These are phyloP conservation scores for Trichoderma cornu-damae DNA, from an alignment of 2,329 filamentous ascomycete species.

Conservation along the genomic window DNA sequence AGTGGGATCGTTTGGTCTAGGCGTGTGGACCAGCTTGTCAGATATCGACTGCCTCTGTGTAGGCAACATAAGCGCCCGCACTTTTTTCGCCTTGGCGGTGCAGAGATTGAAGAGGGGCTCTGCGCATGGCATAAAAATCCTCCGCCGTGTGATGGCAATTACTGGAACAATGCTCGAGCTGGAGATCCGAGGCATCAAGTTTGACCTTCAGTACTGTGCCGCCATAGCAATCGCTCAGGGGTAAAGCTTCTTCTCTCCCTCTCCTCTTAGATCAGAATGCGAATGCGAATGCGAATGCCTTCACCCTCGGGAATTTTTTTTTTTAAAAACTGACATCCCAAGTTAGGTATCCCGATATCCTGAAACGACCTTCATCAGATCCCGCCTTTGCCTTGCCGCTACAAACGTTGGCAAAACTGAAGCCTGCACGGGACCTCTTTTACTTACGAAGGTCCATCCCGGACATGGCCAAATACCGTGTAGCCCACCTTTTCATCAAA, in stretches of 20 bases:
- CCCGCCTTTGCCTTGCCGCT: constrained; percentile 51
- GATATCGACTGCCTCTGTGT: constrained; percentile 64
- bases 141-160: constrained; percentile 54
- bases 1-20: constrained; percentile 62
- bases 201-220: constrained; percentile 64
- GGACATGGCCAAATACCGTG: constrained; percentile 51
- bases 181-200: constrained; percentile 50
- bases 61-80: constrained; percentile 54
- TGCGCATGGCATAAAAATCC: constrained; percentile 41
- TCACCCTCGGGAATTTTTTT: neutral
- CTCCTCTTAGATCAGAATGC: no score
- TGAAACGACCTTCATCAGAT: constrained; percentile 46
- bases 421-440: constrained; percentile 57
- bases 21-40: constrained; percentile 55
- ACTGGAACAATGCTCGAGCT: constrained; percentile 62
- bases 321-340: neutral
- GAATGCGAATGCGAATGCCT: no score
- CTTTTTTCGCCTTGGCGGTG: constrained; percentile 56
- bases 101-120: constrained; percentile 49
- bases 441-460: constrained; percentile 58
- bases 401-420: constrained; percentile 56
- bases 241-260: constrained; percentile 24
- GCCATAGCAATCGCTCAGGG: constrained; percentile 51
- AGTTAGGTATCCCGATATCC: constrained; percentile 41
- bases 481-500: constrained; percentile 56